Base-by-base conservation (phyloP, 2,329 filamentous ascomycete genomes). In the Aspergillus awamori region DNA sequence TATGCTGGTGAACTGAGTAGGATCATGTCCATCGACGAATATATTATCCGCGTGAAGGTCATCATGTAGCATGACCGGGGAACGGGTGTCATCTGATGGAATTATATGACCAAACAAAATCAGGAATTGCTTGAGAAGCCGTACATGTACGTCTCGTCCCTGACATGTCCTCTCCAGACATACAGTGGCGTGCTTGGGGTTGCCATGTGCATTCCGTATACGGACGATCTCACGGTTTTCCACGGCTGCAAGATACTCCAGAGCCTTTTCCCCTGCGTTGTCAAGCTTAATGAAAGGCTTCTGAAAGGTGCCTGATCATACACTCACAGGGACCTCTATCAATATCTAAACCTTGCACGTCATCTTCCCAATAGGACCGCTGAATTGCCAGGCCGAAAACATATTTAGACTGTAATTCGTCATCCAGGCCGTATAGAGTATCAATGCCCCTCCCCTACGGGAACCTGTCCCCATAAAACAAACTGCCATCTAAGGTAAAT, bases 11-110 rank as follows among this genome's bases (percentile, higher is more conserved):
- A 72, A 71, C 61, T 63, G 63, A 11, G 68, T 67, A 52, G 68
- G 68, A 30, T 30, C 28, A 30, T 30, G 11, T 73, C 69, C 22
- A 49, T 72, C 65, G 10, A 73, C 67, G 57, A 73, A 77, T n/a
- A 77, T 76, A 54, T 77, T 77, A 30, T 74, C 70, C 59, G 67
- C 30, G 61, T 72, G 67, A 48, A 72, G 66, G 59, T 71, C 66
- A 36, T 63, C 62, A 56, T 71, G 69, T 48, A 69, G 38, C 28
- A 69, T 53, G 20, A 57, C 41, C 6, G 66, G 61, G 22, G 24
- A 11, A 54, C 39, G 43, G 28, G 54, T 20, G 26, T 64, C 57
- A 57, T 45, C 15, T 33, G 61, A 53, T 33, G 59, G 68, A 55
- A 70, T 24, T 20, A 70, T 66, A 48, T 68, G 48, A 38, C 67